phyloP scores from a whole-genome alignment of 345 rosid genomes.

The Viola odorata region DNA sequence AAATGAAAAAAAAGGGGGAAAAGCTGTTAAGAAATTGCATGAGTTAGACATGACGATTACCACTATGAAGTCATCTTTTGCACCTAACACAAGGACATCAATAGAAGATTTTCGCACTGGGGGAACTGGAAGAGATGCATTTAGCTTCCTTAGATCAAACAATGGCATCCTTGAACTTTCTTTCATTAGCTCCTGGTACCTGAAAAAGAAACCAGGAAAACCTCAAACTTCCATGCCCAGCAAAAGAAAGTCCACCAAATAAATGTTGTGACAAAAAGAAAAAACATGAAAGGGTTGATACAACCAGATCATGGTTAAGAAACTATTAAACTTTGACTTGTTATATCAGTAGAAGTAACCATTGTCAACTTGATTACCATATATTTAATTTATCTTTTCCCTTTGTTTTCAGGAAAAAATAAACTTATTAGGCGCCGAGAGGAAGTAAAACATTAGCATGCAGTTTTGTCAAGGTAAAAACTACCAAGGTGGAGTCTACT shows the following conservation, averaged over 20 bases:
- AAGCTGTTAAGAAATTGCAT: background rate
- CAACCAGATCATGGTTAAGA: background rate
- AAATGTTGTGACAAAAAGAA: no score
- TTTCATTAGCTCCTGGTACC: slow-evolving; percentile 75
- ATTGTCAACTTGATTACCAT: no score
- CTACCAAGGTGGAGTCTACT: no score
- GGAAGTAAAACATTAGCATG: no score
- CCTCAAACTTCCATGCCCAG: slow-evolving; percentile 3
- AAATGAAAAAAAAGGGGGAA: no score
- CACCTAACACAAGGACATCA: slow-evolving; percentile 65
- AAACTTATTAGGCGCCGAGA: no score
- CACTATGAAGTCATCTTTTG: slow-evolving; percentile 79
- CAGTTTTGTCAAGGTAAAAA: no score
- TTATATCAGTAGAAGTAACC: no score
- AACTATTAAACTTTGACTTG: no score
- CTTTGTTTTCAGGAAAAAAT: no score
- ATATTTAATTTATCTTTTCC: no score
- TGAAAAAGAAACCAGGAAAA: slow-evolving; percentile 28
- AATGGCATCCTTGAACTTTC: slow-evolving; percentile 68
- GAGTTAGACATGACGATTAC: slow-evolving; percentile 27
- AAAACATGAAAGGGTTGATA: no score
- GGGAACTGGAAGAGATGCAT: slow-evolving; percentile 82
- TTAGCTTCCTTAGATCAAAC: slow-evolving; percentile 81
- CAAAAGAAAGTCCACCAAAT: background rate
- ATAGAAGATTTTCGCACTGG: slow-evolving; percentile 41